Evolutionary conservation across 495 filamentous ascomycete genomes (phyloP), one percentile per base, ranked within the genome.

Genomic region (Saxophila tyrrhenica): DNA sequence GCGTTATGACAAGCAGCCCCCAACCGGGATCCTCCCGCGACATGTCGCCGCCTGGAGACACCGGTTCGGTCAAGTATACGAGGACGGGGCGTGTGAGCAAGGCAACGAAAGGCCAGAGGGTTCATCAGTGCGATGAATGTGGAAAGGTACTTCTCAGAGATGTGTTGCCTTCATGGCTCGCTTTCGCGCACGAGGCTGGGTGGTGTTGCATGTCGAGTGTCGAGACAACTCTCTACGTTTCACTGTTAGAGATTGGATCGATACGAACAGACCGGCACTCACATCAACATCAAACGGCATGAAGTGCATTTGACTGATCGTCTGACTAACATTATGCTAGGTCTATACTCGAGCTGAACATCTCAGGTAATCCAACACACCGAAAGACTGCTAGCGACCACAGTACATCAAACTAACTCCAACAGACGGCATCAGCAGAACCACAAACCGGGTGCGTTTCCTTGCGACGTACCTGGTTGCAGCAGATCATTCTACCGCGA

Each of bases 311-410:
- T n/a, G n/a, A n/a, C n/a, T n/a, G n/a, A n/a, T n/a, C n/a, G n/a
- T n/a, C n/a, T n/a, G n/a, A n/a, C n/a, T n/a, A n/a, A n/a, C n/a
- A n/a, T n/a, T n/a, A n/a, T n/a, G n/a, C n/a, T 55, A 70, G 68
- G 60, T 59, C 11, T 71, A 71, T 64, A 92, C 88, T 19, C 77
- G 89, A 64, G 87, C 87, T 25, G 89, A 95, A 64, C 89, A 95
- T 70, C 70, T 87, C 50, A 81, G 85, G 84, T 85, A 71, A 68
- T 71, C 35, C 13, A 39, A 48, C 41, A 39, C 25, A 38, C 7
- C 13, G 22, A 49, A 45, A 8, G 15, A 25, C 19, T 5, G 16
- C 35, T 17, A 39, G n/a, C 35, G n/a, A n/a, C n/a, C n/a, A 43
- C 19, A 32, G 15, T n/a, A 48, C 24, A 39, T 16, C 16, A 38